Base-by-base conservation (phyloP, 2,329 filamentous ascomycete species). In the Colletotrichum phormii region DNA sequence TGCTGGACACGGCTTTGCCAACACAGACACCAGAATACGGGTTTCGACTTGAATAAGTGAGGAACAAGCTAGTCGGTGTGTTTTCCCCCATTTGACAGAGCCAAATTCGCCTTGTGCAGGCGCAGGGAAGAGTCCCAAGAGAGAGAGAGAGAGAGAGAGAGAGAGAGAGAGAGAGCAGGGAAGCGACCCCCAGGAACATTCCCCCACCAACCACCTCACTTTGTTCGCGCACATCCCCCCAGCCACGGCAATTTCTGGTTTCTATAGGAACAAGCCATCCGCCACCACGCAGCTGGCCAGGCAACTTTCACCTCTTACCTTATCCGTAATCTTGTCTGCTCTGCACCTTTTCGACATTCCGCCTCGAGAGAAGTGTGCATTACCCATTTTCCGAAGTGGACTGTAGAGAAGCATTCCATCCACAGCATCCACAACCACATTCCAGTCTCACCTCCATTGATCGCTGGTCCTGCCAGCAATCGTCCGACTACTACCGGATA, bases 191-290 rank as follows among this genome's bases (percentile, higher is more conserved):
- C 69, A 46, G 29, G 66, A 46, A 26, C n/a, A 46, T 24, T 42
- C 29, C 59, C 60, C 73, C 70, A 74, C 75, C 75, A 74, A 72
- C 74, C 74, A 74, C 73, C 73, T 70, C 65, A 63, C 29, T 72
- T 68, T 68, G 46, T 46, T 46, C 46, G 49, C 26, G 49, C 59
- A 59, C 33, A 53, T 68, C 55, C 74, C 74, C 72, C 76, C 75
- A 76, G 75, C 75, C 76, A 76, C 75, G 54, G 70, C 63, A 66
- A 64, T 75, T 74, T 76, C 70, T 71, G 67, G 77, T 78, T 78
- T 73, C 77, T 77, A 76, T 69, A 75, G 77, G 76, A 78, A 78
- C 77, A 76, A 58, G 35, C 66, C 51, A 54, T 59, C 57, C 29
- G 15, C 54, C 66, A 54, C 46, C 55, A 64, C 60, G 33, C 61